phyloP scores from a whole-genome alignment of 345 rosid species.

The Pugionium cornutum region DNA sequence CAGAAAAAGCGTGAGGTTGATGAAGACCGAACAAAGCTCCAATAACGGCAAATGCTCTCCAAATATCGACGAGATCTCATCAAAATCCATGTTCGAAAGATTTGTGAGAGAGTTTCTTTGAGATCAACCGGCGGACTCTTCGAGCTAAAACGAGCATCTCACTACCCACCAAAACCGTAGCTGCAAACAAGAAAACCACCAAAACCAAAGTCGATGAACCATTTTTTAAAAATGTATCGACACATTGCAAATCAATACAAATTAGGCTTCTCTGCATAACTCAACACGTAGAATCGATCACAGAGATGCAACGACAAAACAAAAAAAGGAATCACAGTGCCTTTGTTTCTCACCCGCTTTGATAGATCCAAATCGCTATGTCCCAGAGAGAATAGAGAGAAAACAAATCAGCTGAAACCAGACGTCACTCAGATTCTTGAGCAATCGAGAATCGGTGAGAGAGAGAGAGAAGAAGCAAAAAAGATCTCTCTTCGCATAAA shows the following conservation, averaged over 20 bases:
- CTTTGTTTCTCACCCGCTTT: slow-evolving; percentile 32
- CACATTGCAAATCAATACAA: slow-evolving; percentile 60
- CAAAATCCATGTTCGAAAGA: slow-evolving; percentile 48
- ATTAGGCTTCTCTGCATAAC: slow-evolving; percentile 39
- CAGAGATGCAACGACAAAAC: slow-evolving; percentile 17
- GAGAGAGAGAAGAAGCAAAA: slow-evolving; percentile 34
- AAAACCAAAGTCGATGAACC: slow-evolving; percentile 32
- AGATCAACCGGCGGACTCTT: slow-evolving; percentile 43
- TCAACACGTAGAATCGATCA: slow-evolving; percentile 38
- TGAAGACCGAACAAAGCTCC: slow-evolving; percentile 73
- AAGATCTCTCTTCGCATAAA: slow-evolving; percentile 25
- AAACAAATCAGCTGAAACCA: slow-evolving; percentile 31
- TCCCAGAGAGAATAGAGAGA: slow-evolving; percentile 18
- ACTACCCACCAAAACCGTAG: slow-evolving; percentile 37
- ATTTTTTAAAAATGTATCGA: slow-evolving; percentile 40
- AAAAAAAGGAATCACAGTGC: slow-evolving; percentile 21
- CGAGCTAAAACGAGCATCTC: slow-evolving; percentile 60
- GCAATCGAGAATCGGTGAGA: slow-evolving; percentile 24
- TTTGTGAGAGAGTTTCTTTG: slow-evolving; percentile 30
- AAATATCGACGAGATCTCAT: slow-evolving; percentile 37
- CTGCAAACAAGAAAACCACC: slow-evolving; percentile 34
- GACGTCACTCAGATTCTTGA: slow-evolving; percentile 31
- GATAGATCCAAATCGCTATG: slow-evolving; percentile 32
- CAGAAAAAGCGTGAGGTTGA: slow-evolving; percentile 66
- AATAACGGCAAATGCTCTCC: slow-evolving; percentile 46